Conservation (phyloP, 2,329 filamentous ascomycete genomes). For the Neonectria punicea region DNA sequence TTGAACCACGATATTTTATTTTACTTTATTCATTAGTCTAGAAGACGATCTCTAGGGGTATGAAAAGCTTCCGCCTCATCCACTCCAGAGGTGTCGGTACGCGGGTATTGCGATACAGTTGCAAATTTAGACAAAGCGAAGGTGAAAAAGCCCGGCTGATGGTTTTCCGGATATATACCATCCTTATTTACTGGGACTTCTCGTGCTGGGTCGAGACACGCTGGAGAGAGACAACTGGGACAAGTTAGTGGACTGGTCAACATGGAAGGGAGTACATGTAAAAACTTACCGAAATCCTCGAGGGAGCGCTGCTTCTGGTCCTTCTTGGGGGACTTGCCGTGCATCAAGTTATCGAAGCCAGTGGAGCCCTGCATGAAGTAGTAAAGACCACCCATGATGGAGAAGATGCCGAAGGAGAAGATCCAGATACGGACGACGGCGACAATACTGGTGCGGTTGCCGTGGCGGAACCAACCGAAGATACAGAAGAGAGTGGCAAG, state of each 20-base stretch:
- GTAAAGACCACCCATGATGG: slow-evolving; percentile 77
- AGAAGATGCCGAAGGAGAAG: slow-evolving; percentile 91
- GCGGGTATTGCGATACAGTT: slow-evolving; percentile 50
- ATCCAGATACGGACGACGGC: slow-evolving; percentile 90
- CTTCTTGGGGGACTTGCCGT: slow-evolving; percentile 86
- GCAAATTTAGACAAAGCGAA: slow-evolving; percentile 55
- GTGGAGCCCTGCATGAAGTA: slow-evolving; percentile 84
- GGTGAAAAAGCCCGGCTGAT: slow-evolving; percentile 52
- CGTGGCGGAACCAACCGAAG: slow-evolving; percentile 81
- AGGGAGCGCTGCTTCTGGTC: slow-evolving; percentile 85
- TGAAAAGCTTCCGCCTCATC: slow-evolving; percentile 50
- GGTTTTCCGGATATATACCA: slow-evolving; percentile 53
- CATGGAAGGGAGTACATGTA: background rate
- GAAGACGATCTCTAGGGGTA: slow-evolving; percentile 51
- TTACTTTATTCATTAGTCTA: slow-evolving; percentile 58
- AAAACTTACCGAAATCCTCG: slow-evolving; percentile 85
- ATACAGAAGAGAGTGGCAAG: slow-evolving; percentile 86
- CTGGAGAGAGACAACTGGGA: slow-evolving; percentile 83
- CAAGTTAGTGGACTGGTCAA: slow-evolving; percentile 59
- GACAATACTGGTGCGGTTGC: slow-evolving; percentile 78
- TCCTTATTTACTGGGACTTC: slow-evolving; percentile 75
- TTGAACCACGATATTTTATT: slow-evolving; percentile 42
- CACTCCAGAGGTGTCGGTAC: slow-evolving; percentile 49
- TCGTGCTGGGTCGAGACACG: slow-evolving; percentile 93
- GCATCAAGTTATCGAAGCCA: slow-evolving; percentile 92